Evolutionary conservation across 1,284 basidiomycete species (phyloP).

Genomic region (Ustilago lituana): DNA sequence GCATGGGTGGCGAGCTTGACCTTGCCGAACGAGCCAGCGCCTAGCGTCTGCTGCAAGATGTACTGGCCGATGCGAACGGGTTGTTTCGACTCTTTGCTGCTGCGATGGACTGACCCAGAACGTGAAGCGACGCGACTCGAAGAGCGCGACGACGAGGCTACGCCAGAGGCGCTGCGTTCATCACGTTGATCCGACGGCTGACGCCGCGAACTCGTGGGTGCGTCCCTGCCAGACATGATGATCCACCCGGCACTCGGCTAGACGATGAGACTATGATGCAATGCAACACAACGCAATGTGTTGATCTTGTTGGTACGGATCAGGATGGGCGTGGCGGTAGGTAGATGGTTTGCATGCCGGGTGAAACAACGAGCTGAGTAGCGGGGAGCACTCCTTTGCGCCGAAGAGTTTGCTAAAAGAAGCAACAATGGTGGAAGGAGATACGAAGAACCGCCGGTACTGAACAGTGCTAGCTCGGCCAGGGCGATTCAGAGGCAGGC

Average conservation of each 20-base stretch:
- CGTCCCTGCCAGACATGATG: constrained; percentile 27
- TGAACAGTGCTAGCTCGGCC: no score
- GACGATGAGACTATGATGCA: no score
- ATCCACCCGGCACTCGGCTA: not conserved
- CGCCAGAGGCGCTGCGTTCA: constrained; percentile 9
- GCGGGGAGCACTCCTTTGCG: no score
- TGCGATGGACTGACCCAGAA: constrained; percentile 26
- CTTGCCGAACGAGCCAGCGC: constrained; percentile 90
- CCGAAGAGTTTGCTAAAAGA: no score
- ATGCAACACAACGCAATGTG: not conserved
- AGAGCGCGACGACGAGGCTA: constrained; percentile 28
- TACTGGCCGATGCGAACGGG: constrained; percentile 65
- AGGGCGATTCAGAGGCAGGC: no score
- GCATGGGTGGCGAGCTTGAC: constrained; percentile 96
- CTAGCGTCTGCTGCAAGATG: constrained; percentile 69
- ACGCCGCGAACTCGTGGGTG: constrained; percentile 19
- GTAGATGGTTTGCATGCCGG: not conserved
- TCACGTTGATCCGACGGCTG: constrained; percentile 31
- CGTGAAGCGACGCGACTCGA: constrained; percentile 33
- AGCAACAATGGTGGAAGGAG: no score
- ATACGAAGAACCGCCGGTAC: no score
- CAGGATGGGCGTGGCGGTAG: not conserved
- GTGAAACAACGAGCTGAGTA: no score
- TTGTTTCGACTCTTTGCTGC: constrained; percentile 38
- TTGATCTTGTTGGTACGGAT: no score